Conservation (phyloP, 345 rosid genomes). For the Laguncularia racemosa region DNA sequence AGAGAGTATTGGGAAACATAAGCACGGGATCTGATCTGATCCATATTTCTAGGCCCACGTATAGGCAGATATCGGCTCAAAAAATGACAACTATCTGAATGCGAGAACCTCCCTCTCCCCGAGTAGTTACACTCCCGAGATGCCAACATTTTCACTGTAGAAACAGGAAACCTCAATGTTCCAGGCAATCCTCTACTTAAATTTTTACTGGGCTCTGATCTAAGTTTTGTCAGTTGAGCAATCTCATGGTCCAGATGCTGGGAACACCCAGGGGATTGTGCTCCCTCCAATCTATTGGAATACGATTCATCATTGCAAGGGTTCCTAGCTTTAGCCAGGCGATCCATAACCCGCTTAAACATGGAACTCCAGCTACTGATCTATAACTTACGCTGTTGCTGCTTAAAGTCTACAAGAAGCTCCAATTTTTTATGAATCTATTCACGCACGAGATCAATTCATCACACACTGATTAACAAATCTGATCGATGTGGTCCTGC, state of each 20-base stretch:
- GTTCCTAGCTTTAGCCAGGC: not conserved
- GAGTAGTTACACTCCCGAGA: conserved; percentile 55
- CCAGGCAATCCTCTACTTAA: conserved; percentile 19
- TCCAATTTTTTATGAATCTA: too few species aligned
- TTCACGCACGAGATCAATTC: too few species aligned
- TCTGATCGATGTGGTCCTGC: too few species aligned
- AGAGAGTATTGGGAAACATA: conserved; percentile 62
- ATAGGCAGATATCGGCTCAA: conserved; percentile 51
- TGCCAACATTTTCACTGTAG: conserved; percentile 51
- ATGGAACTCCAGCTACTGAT: conserved; percentile 8
- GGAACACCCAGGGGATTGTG: conserved; percentile 7
- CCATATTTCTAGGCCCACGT: conserved; percentile 40
- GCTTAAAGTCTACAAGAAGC: too few species aligned
- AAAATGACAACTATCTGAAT: conserved; percentile 53
- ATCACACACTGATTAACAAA: too few species aligned
- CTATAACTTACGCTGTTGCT: too few species aligned
- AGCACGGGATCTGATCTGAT: conserved; percentile 27
- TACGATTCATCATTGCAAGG: conserved; percentile 19
- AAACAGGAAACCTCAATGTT: conserved; percentile 28
- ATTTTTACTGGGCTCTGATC: conserved; percentile 36
- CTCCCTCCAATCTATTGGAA: conserved; percentile 2
- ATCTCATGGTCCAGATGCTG: conserved; percentile 37
- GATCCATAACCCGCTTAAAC: conserved; percentile 18
- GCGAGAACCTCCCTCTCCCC: conserved; percentile 51
- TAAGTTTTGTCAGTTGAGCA: conserved; percentile 40